phyloP scores from a whole-genome alignment of 306 rosid genomes.

The Crotalaria pallida region DNA sequence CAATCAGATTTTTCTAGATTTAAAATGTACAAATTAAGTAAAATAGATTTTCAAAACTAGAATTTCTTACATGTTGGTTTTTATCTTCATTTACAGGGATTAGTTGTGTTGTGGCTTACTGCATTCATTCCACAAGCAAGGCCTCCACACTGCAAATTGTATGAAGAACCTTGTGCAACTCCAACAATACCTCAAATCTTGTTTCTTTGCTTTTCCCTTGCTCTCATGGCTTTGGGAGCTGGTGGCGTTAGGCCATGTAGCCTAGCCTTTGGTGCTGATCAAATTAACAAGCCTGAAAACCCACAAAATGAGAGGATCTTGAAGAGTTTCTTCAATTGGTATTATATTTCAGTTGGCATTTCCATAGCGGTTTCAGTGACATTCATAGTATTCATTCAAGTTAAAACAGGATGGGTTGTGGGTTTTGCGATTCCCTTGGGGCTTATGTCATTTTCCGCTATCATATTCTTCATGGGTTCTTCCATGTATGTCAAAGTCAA shows the following conservation, averaged over 20 bases:
- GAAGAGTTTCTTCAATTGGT: slow-evolving; percentile 79
- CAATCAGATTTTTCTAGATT: background rate
- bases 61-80: background rate
- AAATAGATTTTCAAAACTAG: background rate
- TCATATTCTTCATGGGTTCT: slow-evolving; percentile 65
- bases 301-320: slow-evolving; percentile 35
- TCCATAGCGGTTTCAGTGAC: slow-evolving; percentile 42
- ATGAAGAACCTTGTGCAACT: slow-evolving; percentile 24
- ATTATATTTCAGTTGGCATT: slow-evolving; percentile 62
- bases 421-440: slow-evolving; percentile 70
- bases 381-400: slow-evolving; percentile 64
- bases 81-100: slow-evolving; percentile 34
- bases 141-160: slow-evolving; percentile 41
- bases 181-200: slow-evolving; percentile 35
- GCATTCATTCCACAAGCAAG: slow-evolving; percentile 57
- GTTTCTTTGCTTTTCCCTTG: slow-evolving; percentile 45
- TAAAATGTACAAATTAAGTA: background rate
- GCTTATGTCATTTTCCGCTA: slow-evolving; percentile 51
- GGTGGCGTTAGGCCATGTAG: slow-evolving; percentile 81
- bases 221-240: slow-evolving; percentile 65
- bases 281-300: slow-evolving; percentile 42
- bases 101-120: slow-evolving; percentile 50
- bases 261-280: slow-evolving; percentile 74
- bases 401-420: slow-evolving; percentile 47
- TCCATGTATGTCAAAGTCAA: slow-evolving; percentile 33